A percentile compares a stretch with the other conserved stretches of the same genome.
phyloP scores from a whole-genome alignment of 371 early-diverging fungal genomes.

The Sporodiniella umbellata region DNA sequence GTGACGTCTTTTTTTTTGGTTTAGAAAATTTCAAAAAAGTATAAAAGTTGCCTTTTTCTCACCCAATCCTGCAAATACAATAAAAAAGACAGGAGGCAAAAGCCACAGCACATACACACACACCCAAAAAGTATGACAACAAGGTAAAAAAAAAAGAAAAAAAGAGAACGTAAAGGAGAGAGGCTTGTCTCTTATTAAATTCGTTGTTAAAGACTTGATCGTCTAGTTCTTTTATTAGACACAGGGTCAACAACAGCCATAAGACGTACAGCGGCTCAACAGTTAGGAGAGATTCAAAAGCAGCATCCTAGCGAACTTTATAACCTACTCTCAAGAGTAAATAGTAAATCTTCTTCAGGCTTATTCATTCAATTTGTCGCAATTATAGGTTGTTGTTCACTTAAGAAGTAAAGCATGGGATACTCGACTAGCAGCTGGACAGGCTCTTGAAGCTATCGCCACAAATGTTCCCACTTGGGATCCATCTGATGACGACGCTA shows the following conservation, averaged over 20 bases:
- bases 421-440: slow-evolving; percentile 92
- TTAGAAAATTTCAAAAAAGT: slow-evolving; percentile 3
- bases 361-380: too few species aligned
- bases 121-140: neutral
- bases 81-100: neutral
- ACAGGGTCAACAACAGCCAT: slow-evolving; percentile 90
- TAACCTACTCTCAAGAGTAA: slow-evolving; percentile 80
- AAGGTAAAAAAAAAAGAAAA: neutral
- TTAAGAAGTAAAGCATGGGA: slow-evolving; percentile 91
- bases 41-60: slow-evolving; percentile 3
- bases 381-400: slow-evolving; percentile 79
- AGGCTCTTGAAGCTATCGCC: slow-evolving; percentile 90
- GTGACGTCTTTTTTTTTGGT: slow-evolving; percentile 2
- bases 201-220: slow-evolving; percentile 73
- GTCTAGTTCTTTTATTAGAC: slow-evolving; percentile 89
- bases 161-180: too few species aligned
- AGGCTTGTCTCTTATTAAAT: too few species aligned
- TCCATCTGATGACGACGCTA: slow-evolving; percentile 32
- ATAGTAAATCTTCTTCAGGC: slow-evolving; percentile 1
- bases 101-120: neutral
- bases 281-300: slow-evolving; percentile 91
- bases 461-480: slow-evolving; percentile 84
- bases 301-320: slow-evolving; percentile 93
- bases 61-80: neutral
- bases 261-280: slow-evolving; percentile 89